Evolutionary conservation across 805 yeast genomes (phyloP), one percentile per base, ranked within the genome.

Genomic region (Candida qinlingensis): DNA sequence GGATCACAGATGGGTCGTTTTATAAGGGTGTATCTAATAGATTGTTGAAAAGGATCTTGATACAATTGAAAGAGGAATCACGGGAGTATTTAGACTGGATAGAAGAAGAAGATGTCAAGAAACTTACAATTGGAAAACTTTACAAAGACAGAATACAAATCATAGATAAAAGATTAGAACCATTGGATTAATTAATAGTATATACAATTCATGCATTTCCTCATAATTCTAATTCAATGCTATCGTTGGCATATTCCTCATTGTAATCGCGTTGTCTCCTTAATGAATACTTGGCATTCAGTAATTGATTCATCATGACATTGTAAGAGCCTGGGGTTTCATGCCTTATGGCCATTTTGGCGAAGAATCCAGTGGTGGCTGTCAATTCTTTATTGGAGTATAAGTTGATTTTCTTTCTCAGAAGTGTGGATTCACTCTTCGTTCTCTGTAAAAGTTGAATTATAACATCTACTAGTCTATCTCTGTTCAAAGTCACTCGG

Each of bases 1-100:
- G 88, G 0, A 51, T 65, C 6, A 64, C 70, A 4, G 83, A 77
- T 48, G 83, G 85, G 1, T 50, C 60, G 0, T 60, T 49, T 26
- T 77, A 73, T 55, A 59, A 64, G 43, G 51, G 49, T 28, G 61
- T 64, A 26, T 64, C 74, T 4, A 50, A 64, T 8, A 36, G 48
- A 7, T 44, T 76, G 25, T 49, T 74, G 19, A 45, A 48, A 9
- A 63, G 62, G 33, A 69, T 79, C 7, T 53, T 75, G 48, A 50
- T 55, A 7, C 63, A 68, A 43, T 59, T 54, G 25, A 45, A 60
- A 13, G 49, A 49, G 9, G 64, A 65, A 26, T 60, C 63, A 47
- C 63, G 63, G 10, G 30, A 50, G 7, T 48, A 57, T 34, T 36
- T 55, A 25, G 36, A 47, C 19, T 53, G 59, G 37, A 63, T 58